Conservation (phyloP, 441 rosid species). For the Breynia disticha region DNA sequence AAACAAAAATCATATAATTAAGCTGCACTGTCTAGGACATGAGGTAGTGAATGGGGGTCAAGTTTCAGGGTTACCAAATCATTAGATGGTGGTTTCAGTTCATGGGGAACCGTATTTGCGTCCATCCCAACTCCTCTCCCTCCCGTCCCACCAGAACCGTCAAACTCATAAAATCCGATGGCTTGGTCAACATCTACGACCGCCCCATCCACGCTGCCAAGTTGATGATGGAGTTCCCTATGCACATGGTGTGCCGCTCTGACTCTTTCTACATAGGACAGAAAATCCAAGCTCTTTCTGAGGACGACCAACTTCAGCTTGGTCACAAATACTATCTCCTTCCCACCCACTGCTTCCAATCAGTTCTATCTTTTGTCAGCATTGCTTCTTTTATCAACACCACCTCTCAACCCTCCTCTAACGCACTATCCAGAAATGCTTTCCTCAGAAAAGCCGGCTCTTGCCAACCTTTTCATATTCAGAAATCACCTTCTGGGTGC, state of each 20-base stretch:
- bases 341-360: constrained; percentile 55
- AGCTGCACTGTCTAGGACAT: no score
- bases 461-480: constrained; percentile 55
- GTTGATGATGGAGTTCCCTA: constrained; percentile 56
- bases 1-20: no score
- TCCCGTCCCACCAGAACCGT: constrained; percentile 10
- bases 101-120: constrained; percentile 27
- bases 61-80: constrained; percentile 22
- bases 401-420: background rate
- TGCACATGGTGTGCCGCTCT: constrained; percentile 67
- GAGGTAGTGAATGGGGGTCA: constrained; percentile 21
- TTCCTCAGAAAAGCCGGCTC: constrained; percentile 31
- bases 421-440: constrained; percentile 15
- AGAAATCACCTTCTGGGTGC: constrained; percentile 49
- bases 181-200: constrained; percentile 49
- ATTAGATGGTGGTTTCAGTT: constrained; percentile 37
- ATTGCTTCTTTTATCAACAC: constrained; percentile 44
- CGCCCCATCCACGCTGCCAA: constrained; percentile 50
- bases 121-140: constrained; percentile 21
- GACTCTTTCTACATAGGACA: constrained; percentile 78
- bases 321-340: constrained; percentile 78
- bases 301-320: constrained; percentile 53
- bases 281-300: constrained; percentile 59
- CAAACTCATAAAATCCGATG: constrained; percentile 64
- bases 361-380: constrained; percentile 57